phyloP scores from a whole-genome alignment of 129 eudicot genomes.

The Gnaphalium uliginosum region DNA sequence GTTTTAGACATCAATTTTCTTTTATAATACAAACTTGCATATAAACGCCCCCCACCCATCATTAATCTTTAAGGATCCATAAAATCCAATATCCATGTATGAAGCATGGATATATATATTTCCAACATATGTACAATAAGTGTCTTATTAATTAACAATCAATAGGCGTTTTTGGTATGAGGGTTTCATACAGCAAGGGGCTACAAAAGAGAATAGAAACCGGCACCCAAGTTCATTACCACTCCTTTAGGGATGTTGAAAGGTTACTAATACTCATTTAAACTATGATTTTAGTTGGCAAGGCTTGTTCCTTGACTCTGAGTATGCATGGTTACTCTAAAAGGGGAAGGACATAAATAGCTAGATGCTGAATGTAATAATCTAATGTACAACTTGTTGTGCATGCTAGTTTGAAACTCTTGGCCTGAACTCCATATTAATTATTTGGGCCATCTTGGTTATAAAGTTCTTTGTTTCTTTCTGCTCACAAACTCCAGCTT shows the following conservation, averaged over 20 bases:
- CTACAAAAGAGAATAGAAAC: not conserved
- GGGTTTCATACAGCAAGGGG: not conserved
- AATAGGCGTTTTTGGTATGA: not conserved
- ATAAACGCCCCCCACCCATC: not conserved
- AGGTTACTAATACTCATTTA: not conserved
- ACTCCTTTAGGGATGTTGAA: not conserved
- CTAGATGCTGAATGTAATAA: not conserved
- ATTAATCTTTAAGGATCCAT: not conserved
- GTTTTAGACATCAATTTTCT: not conserved
- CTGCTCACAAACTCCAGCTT: conserved; percentile 5
- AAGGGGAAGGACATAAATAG: not conserved
- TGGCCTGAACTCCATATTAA: not conserved
- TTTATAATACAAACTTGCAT: not conserved
- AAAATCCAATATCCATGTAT: not conserved
- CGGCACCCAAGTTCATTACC: not conserved
- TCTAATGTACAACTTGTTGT: not conserved
- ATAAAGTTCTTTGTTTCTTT: conserved; percentile 16
- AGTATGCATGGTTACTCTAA: not conserved
- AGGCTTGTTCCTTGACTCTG: not conserved
- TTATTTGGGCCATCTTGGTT: conserved; percentile 4
- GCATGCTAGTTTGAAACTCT: not conserved
- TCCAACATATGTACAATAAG: not conserved
- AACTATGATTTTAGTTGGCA: not conserved
- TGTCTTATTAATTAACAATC: not conserved
- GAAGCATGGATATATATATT: not conserved